phyloP scores from a whole-genome alignment of 805 yeast species.

The Tanozyma kutaoensis region DNA sequence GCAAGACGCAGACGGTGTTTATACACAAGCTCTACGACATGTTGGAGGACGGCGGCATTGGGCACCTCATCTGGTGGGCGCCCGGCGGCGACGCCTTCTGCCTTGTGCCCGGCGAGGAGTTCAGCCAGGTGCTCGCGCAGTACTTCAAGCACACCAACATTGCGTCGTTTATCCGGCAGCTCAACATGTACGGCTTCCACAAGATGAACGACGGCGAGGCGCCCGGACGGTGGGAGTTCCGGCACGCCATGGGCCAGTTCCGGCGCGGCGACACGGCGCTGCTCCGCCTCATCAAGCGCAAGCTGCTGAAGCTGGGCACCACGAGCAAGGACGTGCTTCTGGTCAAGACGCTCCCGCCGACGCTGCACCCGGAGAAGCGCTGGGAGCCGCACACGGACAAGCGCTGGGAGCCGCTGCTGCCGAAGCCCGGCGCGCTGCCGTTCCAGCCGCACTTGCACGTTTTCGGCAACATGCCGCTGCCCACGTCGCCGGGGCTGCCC shows the following conservation, averaged over 20 bases:
- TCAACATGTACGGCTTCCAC: conserved; percentile 33
- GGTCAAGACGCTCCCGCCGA: conserved; percentile 18
- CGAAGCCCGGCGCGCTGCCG: not conserved
- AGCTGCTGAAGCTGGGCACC: conserved; percentile 36
- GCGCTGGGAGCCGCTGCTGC: conserved; percentile 7
- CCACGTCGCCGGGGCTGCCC: conserved; percentile 5
- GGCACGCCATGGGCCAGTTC: conserved; percentile 69
- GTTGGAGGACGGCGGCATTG: conserved; percentile 65
- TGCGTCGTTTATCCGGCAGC: conserved; percentile 28
- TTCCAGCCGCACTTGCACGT: not conserved
- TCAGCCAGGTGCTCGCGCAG: conserved; percentile 53
- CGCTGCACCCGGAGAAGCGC: conserved; percentile 3
- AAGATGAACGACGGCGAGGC: conserved; percentile 24
- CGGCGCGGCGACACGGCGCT: conserved; percentile 70
- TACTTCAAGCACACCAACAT: conserved; percentile 38
- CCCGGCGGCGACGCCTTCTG: conserved; percentile 57
- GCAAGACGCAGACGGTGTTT: conserved; percentile 37
- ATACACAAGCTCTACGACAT: conserved; percentile 84
- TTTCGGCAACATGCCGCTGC: not conserved
- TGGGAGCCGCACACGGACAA: not conserved
- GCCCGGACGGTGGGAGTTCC: conserved; percentile 64
- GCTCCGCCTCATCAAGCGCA: conserved; percentile 62
- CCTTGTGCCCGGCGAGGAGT: conserved; percentile 78
- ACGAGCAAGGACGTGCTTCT: conserved; percentile 25
- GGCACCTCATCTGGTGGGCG: conserved; percentile 82